These are phyloP conservation scores for Mortierella antarctica DNA, from an alignment of 192 early-diverging fungal genomes.

Conservation along the genomic window DNA sequence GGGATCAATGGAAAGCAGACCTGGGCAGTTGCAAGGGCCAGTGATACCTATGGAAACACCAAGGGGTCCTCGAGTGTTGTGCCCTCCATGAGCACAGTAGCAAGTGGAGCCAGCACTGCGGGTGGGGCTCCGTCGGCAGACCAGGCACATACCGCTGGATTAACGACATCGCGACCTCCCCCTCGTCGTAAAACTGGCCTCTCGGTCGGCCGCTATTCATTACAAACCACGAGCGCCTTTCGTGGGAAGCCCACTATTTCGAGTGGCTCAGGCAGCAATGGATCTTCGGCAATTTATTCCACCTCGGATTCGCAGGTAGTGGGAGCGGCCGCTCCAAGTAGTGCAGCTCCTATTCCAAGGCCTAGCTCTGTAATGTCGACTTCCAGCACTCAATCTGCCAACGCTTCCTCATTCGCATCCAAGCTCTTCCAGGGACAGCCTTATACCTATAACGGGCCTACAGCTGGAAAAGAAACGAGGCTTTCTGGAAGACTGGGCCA, in stretches of 20 bases:
- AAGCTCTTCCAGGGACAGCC: conserved; percentile 10
- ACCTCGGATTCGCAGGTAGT: not conserved
- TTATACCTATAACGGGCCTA: not conserved
- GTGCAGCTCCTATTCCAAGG: not conserved
- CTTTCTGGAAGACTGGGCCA: conserved; percentile 25
- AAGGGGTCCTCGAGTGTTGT: too few relatives aligned
- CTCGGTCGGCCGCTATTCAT: conserved; percentile 20
- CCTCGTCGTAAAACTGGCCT: conserved; percentile 44
- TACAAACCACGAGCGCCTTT: conserved; percentile 17
- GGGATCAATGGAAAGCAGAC: too few relatives aligned
- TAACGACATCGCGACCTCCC: not conserved
- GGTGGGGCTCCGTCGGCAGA: not conserved
- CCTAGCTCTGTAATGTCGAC: not conserved
- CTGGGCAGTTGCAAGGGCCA: too few relatives aligned
- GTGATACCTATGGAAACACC: too few relatives aligned
- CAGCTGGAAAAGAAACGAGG: conserved; percentile 20
- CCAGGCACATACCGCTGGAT: not conserved
- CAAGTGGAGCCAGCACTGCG: not conserved
- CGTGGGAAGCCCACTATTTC: not conserved
- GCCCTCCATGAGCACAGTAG: not conserved
- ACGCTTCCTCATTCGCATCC: not conserved
- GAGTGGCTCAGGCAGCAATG: not conserved
- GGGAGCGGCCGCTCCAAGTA: not conserved
- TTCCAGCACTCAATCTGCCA: not conserved
- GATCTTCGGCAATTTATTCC: not conserved